Evolutionary conservation across 257 asterid species (phyloP), one percentile per base, ranked within the genome.

Genomic region (Solanum dulcamara): DNA sequence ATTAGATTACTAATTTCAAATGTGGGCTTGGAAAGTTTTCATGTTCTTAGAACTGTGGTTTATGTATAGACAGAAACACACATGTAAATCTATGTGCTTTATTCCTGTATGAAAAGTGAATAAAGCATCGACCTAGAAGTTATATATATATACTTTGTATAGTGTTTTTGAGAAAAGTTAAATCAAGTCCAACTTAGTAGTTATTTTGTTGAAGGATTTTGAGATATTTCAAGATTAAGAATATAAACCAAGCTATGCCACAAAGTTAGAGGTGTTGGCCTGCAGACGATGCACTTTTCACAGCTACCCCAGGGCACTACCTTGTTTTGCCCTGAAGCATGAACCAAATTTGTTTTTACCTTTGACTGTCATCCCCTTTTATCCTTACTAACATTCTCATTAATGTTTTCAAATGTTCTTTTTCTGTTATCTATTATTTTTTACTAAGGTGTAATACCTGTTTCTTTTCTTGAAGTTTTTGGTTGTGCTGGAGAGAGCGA

Each of bases 401-500:
- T 46, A 9, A 17, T 79, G 42, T 28, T 28, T 10, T 30, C 28
- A 15, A 48, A 74, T 83, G 42, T 74, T 77, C 84, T 84, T 75
- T 67, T 17, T 37, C 9, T 40, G 44, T 80, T 48, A 81, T 62
- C 68, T 74, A 64, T 85, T 11, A 44, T 64, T 74, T 64, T 87
- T 84, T 15, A 55, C 89, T 89, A 84, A 91, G 87, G 32, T 33
- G 32, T 33, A 83, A 70, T 67, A 77, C 81, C 80, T 86, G n/a
- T 60, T 66, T 15, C 75, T 64, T 83, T 85, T 68, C 87, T 67
- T 89, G 87, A 88, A 95, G 99, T 96, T 87, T 68, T 93, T 86
- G 99, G 99, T 83, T 95, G 98, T 85, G 86, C 40, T 83, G 99
- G 99, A 44, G 99, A 96, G 87, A 80, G 84, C 2, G 97, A 95